These are phyloP conservation scores for Amoebophrya sp. DNA, from an alignment of 169 alveolate species.

Conservation along the genomic window DNA sequence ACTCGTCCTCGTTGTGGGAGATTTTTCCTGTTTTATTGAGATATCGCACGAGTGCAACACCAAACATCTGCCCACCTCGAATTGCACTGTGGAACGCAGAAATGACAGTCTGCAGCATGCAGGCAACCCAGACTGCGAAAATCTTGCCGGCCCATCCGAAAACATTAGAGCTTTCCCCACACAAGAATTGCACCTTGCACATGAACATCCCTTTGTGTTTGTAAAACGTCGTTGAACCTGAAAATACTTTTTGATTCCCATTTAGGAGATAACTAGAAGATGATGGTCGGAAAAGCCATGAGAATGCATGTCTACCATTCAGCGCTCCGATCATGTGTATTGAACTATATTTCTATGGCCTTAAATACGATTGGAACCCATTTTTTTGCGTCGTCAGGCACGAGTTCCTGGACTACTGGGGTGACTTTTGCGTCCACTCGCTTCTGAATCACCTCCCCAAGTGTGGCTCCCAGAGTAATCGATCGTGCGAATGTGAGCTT, in stretches of 20 bases:
- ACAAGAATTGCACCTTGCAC: neutral
- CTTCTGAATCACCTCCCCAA: neutral
- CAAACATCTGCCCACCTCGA: slow-evolving; percentile 7
- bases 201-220: neutral
- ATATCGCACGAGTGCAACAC: neutral
- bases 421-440: neutral
- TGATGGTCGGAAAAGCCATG: too few relatives aligned
- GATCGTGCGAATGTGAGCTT: neutral
- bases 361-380: too few relatives aligned
- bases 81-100: neutral
- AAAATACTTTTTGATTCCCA: too few relatives aligned
- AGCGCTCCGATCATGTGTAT: too few relatives aligned
- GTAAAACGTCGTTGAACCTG: too few relatives aligned
- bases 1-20: neutral
- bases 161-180: too few relatives aligned
- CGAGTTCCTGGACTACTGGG: neutral
- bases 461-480: neutral
- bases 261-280: too few relatives aligned
- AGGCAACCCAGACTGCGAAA: neutral
- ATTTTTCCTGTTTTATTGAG: neutral
- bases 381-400: neutral
- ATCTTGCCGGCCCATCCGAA: neutral
- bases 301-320: too few relatives aligned
- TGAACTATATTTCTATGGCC: too few relatives aligned
- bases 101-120: neutral